phyloP scores from a whole-genome alignment of 1,284 basidiomycete genomes.

The Tilletia horrida region DNA sequence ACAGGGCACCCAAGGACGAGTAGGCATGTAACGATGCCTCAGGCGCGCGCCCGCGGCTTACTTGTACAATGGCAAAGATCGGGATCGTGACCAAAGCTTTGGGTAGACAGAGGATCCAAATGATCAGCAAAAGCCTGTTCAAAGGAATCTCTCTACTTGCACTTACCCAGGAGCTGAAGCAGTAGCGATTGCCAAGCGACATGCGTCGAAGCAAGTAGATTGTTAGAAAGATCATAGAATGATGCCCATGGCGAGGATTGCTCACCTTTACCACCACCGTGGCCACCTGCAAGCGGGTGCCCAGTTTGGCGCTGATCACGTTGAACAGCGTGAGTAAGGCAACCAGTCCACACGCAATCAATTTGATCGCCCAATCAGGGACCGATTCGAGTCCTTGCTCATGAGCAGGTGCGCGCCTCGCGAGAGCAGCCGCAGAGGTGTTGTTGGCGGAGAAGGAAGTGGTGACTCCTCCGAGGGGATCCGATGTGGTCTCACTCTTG shows the following conservation, averaged over 20 bases:
- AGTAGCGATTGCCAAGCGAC: neutral
- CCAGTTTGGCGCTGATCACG: slow-evolving; percentile 72
- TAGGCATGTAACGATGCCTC: slow-evolving; percentile 33
- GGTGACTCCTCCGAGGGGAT: neutral
- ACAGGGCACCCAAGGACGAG: slow-evolving; percentile 58
- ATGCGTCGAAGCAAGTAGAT: neutral
- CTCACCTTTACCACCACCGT: slow-evolving; percentile 80
- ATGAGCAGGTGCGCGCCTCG: slow-evolving; percentile 62
- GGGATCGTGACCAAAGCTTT: slow-evolving; percentile 65
- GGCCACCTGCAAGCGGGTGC: slow-evolving; percentile 75
- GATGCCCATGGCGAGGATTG: neutral
- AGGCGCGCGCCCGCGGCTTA: slow-evolving; percentile 62
- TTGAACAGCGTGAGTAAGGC: slow-evolving; percentile 71
- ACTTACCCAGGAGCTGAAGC: neutral
- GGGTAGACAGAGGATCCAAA: neutral
- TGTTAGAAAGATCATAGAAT: neutral
- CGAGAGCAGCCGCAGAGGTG: slow-evolving; percentile 51
- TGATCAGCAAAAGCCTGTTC: neutral
- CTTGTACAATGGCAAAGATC: slow-evolving; percentile 70
- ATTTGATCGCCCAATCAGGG: slow-evolving; percentile 87
- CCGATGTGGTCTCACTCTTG: neutral
- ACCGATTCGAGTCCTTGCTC: slow-evolving; percentile 68
- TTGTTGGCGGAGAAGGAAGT: slow-evolving; percentile 23
- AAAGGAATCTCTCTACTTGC: neutral
- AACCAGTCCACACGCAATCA: slow-evolving; percentile 74